Percentiles rank a stretch among this genome's conserved stretches.
These are phyloP conservation scores for Peterozyma toletana DNA, from an alignment of 805 yeast genomes.

Conservation along the genomic window DNA sequence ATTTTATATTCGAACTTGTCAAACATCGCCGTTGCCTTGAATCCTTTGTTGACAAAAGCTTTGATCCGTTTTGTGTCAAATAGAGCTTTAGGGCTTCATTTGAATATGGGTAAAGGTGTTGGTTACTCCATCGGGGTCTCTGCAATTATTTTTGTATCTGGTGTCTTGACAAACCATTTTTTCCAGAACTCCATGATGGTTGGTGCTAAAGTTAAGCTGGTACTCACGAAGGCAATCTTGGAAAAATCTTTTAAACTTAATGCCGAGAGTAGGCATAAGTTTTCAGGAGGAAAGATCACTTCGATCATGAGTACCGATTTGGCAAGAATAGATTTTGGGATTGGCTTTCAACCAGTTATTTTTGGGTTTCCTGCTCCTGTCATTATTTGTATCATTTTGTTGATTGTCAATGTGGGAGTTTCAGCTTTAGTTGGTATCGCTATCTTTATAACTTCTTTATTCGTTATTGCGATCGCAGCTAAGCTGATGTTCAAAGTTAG, in stretches of 20 bases:
- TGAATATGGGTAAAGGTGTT: slow-evolving; percentile 23
- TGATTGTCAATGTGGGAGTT: slow-evolving; percentile 30
- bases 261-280: slow-evolving; percentile 25
- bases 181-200: slow-evolving; percentile 35
- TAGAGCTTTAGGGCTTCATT: slow-evolving; percentile 16
- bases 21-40: slow-evolving; percentile 36
- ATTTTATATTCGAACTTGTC: slow-evolving; percentile 25
- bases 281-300: slow-evolving; percentile 31
- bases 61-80: slow-evolving; percentile 30
- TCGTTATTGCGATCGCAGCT: slow-evolving; percentile 47
- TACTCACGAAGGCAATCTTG: slow-evolving; percentile 30
- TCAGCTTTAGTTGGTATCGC: slow-evolving; percentile 58
- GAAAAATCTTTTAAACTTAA: slow-evolving; percentile 30
- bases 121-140: slow-evolving; percentile 33
- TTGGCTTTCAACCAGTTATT: slow-evolving; percentile 35
- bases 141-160: slow-evolving; percentile 19
- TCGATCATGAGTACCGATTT: slow-evolving; percentile 35
- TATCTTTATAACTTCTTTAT: slow-evolving; percentile 25
- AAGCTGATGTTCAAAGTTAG: slow-evolving; percentile 48
- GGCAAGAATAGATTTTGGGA: slow-evolving; percentile 34
- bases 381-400: slow-evolving; percentile 27
- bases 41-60: slow-evolving; percentile 29
- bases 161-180: slow-evolving; percentile 25
- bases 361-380: slow-evolving; percentile 35
- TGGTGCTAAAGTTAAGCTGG: slow-evolving; percentile 32